Evolutionary conservation across 306 rosid genomes (phyloP).

Genomic region (Medicago lupulina): DNA sequence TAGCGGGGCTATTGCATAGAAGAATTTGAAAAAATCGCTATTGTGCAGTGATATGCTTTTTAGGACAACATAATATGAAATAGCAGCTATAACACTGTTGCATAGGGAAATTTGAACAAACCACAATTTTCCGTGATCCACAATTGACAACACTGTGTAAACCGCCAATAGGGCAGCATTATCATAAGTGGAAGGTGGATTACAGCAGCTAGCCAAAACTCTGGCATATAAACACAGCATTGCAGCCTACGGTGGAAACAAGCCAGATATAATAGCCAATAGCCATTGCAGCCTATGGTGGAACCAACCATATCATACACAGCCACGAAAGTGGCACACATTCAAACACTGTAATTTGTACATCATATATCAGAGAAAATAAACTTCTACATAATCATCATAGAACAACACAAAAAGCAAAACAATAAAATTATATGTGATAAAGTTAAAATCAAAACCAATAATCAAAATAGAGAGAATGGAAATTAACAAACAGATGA

Average conservation of each 20-base stretch:
- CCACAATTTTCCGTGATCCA: no score
- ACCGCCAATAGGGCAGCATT: not conserved
- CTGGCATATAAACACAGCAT: not conserved
- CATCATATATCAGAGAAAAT: slow-evolving; percentile 11
- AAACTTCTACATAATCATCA: not conserved
- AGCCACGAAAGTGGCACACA: not conserved
- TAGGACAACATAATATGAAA: no score
- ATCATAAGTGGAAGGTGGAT: not conserved
- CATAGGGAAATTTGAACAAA: no score
- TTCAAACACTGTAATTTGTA: slow-evolving; percentile 12
- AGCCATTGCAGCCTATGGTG: no score
- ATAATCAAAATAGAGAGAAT: not conserved
- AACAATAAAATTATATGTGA: slow-evolving; percentile 1
- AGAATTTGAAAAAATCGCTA: no score
- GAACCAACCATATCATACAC: slow-evolving; percentile 13
- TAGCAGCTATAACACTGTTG: no score
- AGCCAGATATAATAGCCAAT: no score
- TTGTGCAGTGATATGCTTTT: no score
- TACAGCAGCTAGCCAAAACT: not conserved
- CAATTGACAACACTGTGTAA: not conserved
- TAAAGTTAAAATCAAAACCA: slow-evolving; percentile 11
- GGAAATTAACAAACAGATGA: no score
- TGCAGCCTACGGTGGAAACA: no score
- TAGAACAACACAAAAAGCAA: slow-evolving; percentile 7
- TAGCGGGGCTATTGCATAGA: no score